A percentile compares a stretch with the other conserved stretches of the same genome.
phyloP scores from a whole-genome alignment of 768 basidiomycete genomes.

The Xerocomellus intermedius region DNA sequence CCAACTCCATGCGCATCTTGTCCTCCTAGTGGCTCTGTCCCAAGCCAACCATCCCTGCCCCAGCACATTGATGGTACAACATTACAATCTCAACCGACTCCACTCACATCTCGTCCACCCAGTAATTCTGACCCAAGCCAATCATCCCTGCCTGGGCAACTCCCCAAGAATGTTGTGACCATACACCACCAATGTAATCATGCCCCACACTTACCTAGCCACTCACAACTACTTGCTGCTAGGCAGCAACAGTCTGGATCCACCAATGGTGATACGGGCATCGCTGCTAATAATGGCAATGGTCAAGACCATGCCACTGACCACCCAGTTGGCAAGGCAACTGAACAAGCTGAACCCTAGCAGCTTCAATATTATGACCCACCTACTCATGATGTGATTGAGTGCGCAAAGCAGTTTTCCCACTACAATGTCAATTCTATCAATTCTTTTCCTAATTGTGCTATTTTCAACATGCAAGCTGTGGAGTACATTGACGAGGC shows the following conservation, averaged over 20 bases:
- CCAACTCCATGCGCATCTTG: too few species aligned
- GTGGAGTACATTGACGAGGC: too few species aligned
- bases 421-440: not conserved
- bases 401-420: too few species aligned
- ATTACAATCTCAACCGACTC: too few species aligned
- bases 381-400: not conserved
- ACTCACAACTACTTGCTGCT: not conserved
- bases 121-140: too few species aligned
- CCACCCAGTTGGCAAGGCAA: not conserved
- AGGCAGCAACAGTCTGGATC: not conserved
- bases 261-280: not conserved
- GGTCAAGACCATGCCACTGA: not conserved
- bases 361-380: conserved; percentile 6
- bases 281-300: not conserved
- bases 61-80: too few species aligned
- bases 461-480: not conserved
- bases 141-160: too few species aligned
- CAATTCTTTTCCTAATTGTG: not conserved
- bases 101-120: too few species aligned
- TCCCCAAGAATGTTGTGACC: not conserved
- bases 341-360: not conserved
- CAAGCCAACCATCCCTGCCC: too few species aligned
- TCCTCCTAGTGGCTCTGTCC: too few species aligned
- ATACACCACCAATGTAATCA: not conserved
- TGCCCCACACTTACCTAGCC: not conserved